Evolutionary conservation across 306 rosid genomes (phyloP), one percentile per base, ranked within the genome.

Genomic region (Luffa aegyptiaca): DNA sequence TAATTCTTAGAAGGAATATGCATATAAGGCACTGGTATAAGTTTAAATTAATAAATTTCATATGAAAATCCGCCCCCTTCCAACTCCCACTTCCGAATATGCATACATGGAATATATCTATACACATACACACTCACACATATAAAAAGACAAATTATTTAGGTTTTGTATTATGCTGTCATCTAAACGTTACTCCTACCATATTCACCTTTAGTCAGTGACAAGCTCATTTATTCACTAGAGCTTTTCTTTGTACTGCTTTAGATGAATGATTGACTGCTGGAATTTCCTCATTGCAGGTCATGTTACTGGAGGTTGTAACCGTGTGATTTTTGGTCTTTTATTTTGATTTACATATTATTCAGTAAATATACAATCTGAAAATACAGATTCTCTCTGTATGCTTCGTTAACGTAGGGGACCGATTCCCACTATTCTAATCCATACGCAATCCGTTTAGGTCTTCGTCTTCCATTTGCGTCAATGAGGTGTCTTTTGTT

Each of bases 281-380:
- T 53, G 36, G 79, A 75, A 35, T 51, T 33, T 75, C 48, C 79
- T 17, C 5, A 75, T 53, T 75, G 79, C 79, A 75, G 79, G 79
- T 75, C 63, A 53, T 75, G 79, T 8, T 37, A 55, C 45, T 72
- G 77, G 76, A 69, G 53, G 52, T 69, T 69, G 53, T 69, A 69
- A 45, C 75, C 31, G 53, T 41, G 75, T 69, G 53, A 69, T 42
- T 69, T 64, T 65, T 69, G 3, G 13, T 39, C 55, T n/a, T 70
- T 5, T 66, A 39, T 41, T 57, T 13, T 4, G 17, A 49, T 48
- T 48, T 48, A 20, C 33, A 58, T 69, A 20, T 71, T 45, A 21
- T 45, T 26, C 8, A 70, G 36, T 45, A 71, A 45, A 20, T 46
- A 51, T 72, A 14, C 18, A 26, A 72, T 72, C 59, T 48, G 58